Conservation (phyloP, 169 alveolate species). For the Eimeria acervulina region DNA sequence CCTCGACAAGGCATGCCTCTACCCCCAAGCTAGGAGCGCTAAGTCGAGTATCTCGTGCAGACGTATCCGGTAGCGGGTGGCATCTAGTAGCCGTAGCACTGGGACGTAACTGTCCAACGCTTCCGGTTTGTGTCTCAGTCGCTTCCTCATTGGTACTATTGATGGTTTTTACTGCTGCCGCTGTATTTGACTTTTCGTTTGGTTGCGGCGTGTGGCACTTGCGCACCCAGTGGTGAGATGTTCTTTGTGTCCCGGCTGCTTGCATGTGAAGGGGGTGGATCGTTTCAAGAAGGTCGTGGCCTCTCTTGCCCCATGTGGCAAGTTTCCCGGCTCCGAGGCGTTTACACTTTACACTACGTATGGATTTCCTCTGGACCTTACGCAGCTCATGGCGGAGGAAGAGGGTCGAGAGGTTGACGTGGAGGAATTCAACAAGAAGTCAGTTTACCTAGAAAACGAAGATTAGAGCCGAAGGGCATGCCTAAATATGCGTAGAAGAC, state of each 20-base stretch:
- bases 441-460: not conserved
- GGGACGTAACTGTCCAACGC: not conserved
- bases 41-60: not conserved
- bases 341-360: slow-evolving; percentile 94
- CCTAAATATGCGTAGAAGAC: not conserved
- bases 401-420: slow-evolving; percentile 86
- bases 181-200: not conserved
- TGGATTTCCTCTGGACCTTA: slow-evolving; percentile 97
- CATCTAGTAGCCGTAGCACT: not conserved
- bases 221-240: not conserved
- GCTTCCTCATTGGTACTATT: not conserved
- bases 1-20: slow-evolving; percentile 88
- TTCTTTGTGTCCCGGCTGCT: not conserved
- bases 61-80: too few relatives aligned
- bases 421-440: slow-evolving; percentile 90
- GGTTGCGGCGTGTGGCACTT: not conserved
- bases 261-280: slow-evolving; percentile 68
- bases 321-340: slow-evolving; percentile 87
- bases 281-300: slow-evolving; percentile 76
- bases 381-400: slow-evolving; percentile 96
- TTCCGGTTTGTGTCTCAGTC: not conserved
- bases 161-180: not conserved
- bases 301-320: slow-evolving; percentile 56
- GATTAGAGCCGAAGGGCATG: not conserved
- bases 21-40: not conserved